phyloP scores from a whole-genome alignment of 2,329 filamentous ascomycete genomes.

The Cladosporium halotolerans region DNA sequence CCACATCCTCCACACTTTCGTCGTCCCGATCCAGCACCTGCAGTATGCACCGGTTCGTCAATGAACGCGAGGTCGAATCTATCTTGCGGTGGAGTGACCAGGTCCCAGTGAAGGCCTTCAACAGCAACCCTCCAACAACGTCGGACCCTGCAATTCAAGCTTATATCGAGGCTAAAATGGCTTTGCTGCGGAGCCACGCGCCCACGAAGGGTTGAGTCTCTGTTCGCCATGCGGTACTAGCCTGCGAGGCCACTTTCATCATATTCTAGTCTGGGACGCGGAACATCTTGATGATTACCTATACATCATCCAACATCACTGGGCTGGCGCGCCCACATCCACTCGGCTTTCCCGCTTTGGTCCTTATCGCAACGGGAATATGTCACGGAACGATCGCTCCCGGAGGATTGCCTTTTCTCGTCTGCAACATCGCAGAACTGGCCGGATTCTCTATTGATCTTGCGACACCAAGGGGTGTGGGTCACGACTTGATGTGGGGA shows the following conservation, averaged over 20 bases:
- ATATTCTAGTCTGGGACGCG: too few species aligned
- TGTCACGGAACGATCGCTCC: too few species aligned
- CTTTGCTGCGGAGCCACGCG: constrained; percentile 26
- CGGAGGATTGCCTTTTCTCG: too few species aligned
- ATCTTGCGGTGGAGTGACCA: constrained; percentile 26
- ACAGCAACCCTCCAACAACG: constrained; percentile 8
- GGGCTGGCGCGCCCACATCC: neutral
- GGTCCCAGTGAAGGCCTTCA: constrained; percentile 17
- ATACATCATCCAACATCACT: too few species aligned
- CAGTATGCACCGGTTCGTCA: constrained; percentile 17
- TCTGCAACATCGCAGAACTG: too few species aligned
- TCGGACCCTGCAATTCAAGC: constrained; percentile 27
- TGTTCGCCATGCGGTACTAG: neutral
- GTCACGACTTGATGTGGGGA: too few species aligned
- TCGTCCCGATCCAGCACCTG: neutral
- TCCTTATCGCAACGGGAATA: neutral
- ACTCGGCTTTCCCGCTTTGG: neutral
- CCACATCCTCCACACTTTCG: neutral
- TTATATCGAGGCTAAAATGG: constrained; percentile 32
- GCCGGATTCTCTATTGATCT: too few species aligned
- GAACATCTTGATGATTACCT: too few species aligned
- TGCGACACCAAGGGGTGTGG: too few species aligned
- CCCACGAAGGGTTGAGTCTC: constrained; percentile 9
- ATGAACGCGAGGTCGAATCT: constrained; percentile 18
- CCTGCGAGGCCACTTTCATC: neutral